These are phyloP conservation scores for Pyrenophora teres DNA, from an alignment of 2,329 filamentous ascomycete species.

Conservation along the genomic window DNA sequence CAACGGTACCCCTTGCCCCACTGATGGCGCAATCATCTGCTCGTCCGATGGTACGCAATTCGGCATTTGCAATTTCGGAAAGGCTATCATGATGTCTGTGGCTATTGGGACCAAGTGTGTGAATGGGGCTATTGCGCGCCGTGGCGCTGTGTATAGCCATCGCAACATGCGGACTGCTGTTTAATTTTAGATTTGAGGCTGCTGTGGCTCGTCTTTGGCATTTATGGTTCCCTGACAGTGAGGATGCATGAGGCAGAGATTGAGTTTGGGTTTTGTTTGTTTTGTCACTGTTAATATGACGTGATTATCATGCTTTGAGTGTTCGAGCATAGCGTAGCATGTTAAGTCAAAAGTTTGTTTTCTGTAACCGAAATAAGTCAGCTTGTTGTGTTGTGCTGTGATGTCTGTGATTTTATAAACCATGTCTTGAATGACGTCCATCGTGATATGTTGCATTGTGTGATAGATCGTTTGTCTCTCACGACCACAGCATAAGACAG, in stretches of 20 bases:
- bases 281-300: too few relatives aligned
- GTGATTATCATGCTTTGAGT: neutral
- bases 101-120: slow-evolving; percentile 51
- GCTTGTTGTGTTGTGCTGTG: too few relatives aligned
- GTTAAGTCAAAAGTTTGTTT: too few relatives aligned
- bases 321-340: neutral
- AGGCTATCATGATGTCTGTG: slow-evolving; percentile 46
- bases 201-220: too few relatives aligned
- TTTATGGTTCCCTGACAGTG: too few relatives aligned
- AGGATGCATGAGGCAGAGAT: neutral
- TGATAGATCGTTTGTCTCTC: too few relatives aligned
- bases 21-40: slow-evolving; percentile 46
- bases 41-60: slow-evolving; percentile 44
- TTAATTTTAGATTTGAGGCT: neutral
- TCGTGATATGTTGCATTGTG: too few relatives aligned
- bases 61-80: slow-evolving; percentile 49
- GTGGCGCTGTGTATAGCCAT: slow-evolving; percentile 19
- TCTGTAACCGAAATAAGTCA: too few relatives aligned
- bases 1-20: slow-evolving; percentile 31
- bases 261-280: neutral
- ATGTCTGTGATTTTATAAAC: too few relatives aligned
- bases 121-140: slow-evolving; percentile 44
- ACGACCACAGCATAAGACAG: too few relatives aligned
- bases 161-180: slow-evolving; percentile 11
- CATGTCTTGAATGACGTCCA: too few relatives aligned